Evolutionary conservation across 257 asterid species (phyloP).

Genomic region (Euphrasia confusa): DNA sequence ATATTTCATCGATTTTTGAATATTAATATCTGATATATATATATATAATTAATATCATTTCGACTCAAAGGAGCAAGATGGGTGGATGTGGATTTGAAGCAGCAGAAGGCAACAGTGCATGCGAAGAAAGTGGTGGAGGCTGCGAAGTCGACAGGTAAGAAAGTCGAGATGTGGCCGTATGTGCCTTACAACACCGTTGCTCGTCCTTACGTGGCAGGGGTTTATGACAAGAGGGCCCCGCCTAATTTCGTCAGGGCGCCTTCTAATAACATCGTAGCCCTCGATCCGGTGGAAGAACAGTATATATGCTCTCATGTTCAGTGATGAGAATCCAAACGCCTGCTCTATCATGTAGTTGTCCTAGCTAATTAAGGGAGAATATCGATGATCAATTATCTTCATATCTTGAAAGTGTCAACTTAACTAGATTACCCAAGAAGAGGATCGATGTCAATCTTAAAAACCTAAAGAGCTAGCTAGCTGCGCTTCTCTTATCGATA

Average conservation of each 20-base stretch:
- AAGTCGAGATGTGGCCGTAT: slow-evolving; percentile 82
- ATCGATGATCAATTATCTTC: no score
- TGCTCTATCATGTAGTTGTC: slow-evolving; percentile 63
- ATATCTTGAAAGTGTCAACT: no score
- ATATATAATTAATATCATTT: no score
- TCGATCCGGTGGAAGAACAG: slow-evolving; percentile 73
- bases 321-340: slow-evolving; percentile 81
- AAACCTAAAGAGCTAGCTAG: no score
- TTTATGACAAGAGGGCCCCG: slow-evolving; percentile 95
- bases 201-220: slow-evolving; percentile 78
- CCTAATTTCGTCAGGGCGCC: slow-evolving; percentile 68
- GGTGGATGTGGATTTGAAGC: slow-evolving; percentile 82
- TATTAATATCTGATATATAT: no score
- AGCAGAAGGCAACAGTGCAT: slow-evolving; percentile 81
- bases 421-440: no score
- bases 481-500: no score
- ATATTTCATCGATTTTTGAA: no score
- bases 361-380: no score
- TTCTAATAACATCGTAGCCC: slow-evolving; percentile 45
- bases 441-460: no score
- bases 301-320: slow-evolving; percentile 59
- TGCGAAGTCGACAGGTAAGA: slow-evolving; percentile 63
- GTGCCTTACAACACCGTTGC: slow-evolving; percentile 74
- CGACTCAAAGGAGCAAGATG: slow-evolving; percentile 95
- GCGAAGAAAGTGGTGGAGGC: slow-evolving; percentile 68